Evolutionary conservation across 2,329 filamentous ascomycete species (phyloP).

Genomic region (Diaporthe destruens): DNA sequence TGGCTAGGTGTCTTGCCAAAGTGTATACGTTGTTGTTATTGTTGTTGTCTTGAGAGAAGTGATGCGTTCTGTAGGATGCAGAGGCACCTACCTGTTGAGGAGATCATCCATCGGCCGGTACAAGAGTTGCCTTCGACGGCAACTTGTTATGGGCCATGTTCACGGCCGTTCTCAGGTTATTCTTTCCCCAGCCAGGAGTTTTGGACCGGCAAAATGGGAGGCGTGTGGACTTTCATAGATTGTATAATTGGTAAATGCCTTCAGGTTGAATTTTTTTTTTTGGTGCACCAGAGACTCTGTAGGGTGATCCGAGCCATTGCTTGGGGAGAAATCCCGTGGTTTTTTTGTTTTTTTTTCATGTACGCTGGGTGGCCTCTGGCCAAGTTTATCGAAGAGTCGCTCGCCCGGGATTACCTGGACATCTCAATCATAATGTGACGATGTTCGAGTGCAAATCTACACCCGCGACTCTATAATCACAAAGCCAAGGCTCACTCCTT

Average conservation of each 20-base stretch:
- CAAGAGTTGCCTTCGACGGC: not conserved
- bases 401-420: too few relatives aligned
- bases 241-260: not conserved
- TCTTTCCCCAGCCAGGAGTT: conserved; percentile 35
- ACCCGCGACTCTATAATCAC: not conserved
- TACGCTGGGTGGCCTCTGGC: too few relatives aligned
- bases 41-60: too few relatives aligned
- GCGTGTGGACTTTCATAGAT: not conserved
- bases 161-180: not conserved
- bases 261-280: not conserved
- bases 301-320: too few relatives aligned
- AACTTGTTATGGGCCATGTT: not conserved
- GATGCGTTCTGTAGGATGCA: too few relatives aligned
- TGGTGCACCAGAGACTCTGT: not conserved
- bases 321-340: too few relatives aligned
- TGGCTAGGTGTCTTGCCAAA: too few relatives aligned
- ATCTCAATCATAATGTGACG: too few relatives aligned
- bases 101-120: too few relatives aligned
- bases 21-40: not conserved
- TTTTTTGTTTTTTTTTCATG: too few relatives aligned
- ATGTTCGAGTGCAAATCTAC: not conserved
- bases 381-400: not conserved
- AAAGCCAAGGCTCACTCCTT: not conserved
- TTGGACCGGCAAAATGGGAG: not conserved
- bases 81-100: too few relatives aligned